Conservation (phyloP, 495 filamentous ascomycete genomes). For the Penicillium canariense region DNA sequence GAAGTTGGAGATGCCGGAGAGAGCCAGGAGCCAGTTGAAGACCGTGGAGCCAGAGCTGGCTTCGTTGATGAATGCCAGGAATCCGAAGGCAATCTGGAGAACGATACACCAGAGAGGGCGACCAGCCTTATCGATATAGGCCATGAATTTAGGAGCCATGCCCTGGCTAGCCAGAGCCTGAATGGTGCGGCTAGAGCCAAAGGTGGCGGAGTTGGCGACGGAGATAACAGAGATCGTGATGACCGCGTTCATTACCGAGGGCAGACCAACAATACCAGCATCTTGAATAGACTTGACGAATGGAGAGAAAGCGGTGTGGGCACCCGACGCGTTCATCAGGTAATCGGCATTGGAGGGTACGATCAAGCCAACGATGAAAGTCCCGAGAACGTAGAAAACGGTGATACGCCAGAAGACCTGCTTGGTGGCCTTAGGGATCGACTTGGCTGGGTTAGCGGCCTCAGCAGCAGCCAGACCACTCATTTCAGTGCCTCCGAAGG, state of each 20-base stretch:
- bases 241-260: constrained; percentile 69
- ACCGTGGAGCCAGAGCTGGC: constrained; percentile 24
- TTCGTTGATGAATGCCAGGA: constrained; percentile 46
- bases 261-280: constrained; percentile 59
- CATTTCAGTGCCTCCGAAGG: constrained; percentile 64
- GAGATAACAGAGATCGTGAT: constrained; percentile 62
- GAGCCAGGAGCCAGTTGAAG: constrained; percentile 53
- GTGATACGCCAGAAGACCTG: constrained; percentile 68
- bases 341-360: constrained; percentile 44
- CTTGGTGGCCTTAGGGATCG: constrained; percentile 60
- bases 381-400: constrained; percentile 60
- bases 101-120: constrained; percentile 39
- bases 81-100: constrained; percentile 39
- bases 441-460: constrained; percentile 58
- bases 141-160: constrained; percentile 51
- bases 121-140: constrained; percentile 34
- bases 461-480: constrained; percentile 64
- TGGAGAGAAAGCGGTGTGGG: constrained; percentile 32
- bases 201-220: constrained; percentile 69
- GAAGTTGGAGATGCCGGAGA: constrained; percentile 55
- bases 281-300: constrained; percentile 57
- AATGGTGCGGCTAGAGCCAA: constrained; percentile 59
- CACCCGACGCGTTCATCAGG: constrained; percentile 5
- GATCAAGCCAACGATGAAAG: constrained; percentile 65
- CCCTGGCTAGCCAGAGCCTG: constrained; percentile 52